phyloP scores from a whole-genome alignment of 768 basidiomycete genomes.

The Lactifluus echinatus region DNA sequence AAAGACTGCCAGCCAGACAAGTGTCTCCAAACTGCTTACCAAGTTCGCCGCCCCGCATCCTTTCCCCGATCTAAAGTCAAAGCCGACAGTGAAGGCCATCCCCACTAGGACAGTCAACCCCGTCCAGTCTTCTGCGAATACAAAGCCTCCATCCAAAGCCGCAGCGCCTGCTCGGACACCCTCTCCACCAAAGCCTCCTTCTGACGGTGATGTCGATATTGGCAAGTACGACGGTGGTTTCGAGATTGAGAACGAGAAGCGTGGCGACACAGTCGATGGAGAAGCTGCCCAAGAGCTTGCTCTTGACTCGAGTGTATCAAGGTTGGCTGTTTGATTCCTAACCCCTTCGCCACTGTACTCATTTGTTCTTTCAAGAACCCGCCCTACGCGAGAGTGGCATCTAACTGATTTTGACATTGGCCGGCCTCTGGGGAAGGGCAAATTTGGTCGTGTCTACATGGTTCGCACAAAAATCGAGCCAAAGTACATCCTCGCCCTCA shows the following conservation, averaged over 20 bases:
- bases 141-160: conserved; percentile 10
- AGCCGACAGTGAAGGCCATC: conserved; percentile 10
- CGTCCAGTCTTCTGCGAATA: conserved; percentile 27
- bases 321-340: conserved; percentile 33
- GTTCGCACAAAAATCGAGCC: conserved; percentile 85
- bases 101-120: conserved; percentile 22
- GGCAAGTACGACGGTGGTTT: conserved; percentile 95
- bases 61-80: conserved; percentile 25
- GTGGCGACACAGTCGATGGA: conserved; percentile 64
- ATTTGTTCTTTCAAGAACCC: conserved; percentile 34
- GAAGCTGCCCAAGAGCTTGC: conserved; percentile 77
- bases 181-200: conserved; percentile 19
- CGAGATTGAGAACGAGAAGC: conserved; percentile 79
- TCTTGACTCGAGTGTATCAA: conserved; percentile 70
- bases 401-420: conserved; percentile 89
- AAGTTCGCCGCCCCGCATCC: conserved; percentile 67
- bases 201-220: conserved; percentile 48
- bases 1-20: conserved; percentile 52
- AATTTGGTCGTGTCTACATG: conserved; percentile 99
- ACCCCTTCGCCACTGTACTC: not conserved
- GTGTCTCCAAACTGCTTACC: conserved; percentile 61
- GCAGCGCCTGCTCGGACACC: conserved; percentile 16
- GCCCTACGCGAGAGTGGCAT: conserved; percentile 78
- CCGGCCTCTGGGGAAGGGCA: conserved; percentile 94
- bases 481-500: conserved; percentile 91